phyloP scores from a whole-genome alignment of 805 yeast genomes.

The Monosporozyma aquatica region DNA sequence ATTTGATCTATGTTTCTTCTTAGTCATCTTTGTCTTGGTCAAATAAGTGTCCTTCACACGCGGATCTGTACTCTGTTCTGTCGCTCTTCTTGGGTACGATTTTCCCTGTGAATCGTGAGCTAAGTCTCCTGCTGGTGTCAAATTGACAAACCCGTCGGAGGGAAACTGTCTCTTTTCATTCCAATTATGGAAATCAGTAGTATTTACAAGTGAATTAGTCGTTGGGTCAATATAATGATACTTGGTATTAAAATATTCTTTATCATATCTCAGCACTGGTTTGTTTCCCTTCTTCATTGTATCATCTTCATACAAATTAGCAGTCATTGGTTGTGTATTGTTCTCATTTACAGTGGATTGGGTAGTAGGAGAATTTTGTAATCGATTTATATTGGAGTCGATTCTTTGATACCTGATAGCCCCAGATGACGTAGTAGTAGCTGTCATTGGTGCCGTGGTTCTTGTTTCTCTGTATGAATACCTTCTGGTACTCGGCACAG shows the following conservation, averaged over 20 bases:
- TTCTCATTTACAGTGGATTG: not conserved
- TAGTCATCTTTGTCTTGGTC: slow-evolving; percentile 3
- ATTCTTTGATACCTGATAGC: not conserved
- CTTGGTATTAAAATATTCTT: slow-evolving; percentile 17
- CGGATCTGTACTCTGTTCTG: slow-evolving; percentile 20
- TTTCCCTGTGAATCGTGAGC: slow-evolving; percentile 9
- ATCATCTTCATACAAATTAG: slow-evolving; percentile 1
- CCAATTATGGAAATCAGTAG: slow-evolving; percentile 22
- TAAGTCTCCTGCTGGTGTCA: not conserved
- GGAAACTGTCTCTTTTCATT: slow-evolving; percentile 14
- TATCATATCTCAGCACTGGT: slow-evolving; percentile 17
- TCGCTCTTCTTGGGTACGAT: slow-evolving; percentile 12
- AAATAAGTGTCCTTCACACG: slow-evolving; percentile 8
- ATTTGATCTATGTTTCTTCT: slow-evolving; percentile 13
- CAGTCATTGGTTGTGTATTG: not conserved
- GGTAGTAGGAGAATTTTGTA: not conserved
- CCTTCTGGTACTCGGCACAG: not conserved
- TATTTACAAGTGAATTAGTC: slow-evolving; percentile 15
- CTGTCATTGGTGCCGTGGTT: not conserved
- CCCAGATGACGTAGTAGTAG: not conserved
- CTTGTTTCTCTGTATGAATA: not conserved
- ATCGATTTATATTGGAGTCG: not conserved
- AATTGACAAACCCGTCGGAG: slow-evolving; percentile 17
- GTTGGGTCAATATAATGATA: slow-evolving; percentile 27
- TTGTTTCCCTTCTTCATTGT: not conserved